These are phyloP conservation scores for Talaromyces sp. DNA, from an alignment of 2,329 filamentous ascomycete genomes.

Conservation along the genomic window DNA sequence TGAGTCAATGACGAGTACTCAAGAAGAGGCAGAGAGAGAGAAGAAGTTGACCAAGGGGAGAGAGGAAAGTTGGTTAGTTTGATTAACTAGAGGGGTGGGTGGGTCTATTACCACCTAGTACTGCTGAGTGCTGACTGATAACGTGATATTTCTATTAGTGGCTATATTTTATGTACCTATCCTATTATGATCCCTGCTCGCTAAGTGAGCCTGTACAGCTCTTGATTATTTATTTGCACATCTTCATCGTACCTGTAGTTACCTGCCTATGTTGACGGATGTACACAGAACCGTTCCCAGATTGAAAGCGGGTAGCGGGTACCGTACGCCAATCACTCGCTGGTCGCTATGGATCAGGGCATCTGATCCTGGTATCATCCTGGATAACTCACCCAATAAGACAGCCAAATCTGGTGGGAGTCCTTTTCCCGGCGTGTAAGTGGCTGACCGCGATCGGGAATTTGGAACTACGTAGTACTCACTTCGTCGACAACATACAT, in stretches of 20 bases:
- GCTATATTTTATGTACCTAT: too few species aligned
- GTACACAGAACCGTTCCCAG: neutral
- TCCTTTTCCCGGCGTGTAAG: neutral
- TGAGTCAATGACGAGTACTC: neutral
- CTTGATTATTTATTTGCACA: too few species aligned
- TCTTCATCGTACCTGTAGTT: too few species aligned
- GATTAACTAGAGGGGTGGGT: slow-evolving; percentile 13
- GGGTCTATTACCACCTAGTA: neutral
- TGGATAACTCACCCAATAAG: neutral
- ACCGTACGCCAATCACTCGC: slow-evolving; percentile 1
- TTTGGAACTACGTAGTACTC: neutral
- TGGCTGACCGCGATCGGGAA: slow-evolving; percentile 1
- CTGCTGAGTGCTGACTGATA: neutral
- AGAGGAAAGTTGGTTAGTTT: slow-evolving; percentile 13
- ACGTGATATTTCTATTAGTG: too few species aligned
- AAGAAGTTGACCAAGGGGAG: slow-evolving; percentile 11
- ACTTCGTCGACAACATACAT: neutral
- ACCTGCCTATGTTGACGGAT: too few species aligned
- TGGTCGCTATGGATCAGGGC: neutral
- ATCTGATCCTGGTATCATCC: neutral
- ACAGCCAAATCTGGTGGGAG: neutral
- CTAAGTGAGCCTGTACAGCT: too few species aligned
- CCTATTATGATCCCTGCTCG: too few species aligned
- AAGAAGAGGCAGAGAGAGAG: neutral
- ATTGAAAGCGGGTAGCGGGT: slow-evolving; percentile 11